Percentiles rank a stretch among this genome's conserved stretches.
Evolutionary conservation across 257 asterid genomes (phyloP).

Genomic region (Sherardia arvensis): DNA sequence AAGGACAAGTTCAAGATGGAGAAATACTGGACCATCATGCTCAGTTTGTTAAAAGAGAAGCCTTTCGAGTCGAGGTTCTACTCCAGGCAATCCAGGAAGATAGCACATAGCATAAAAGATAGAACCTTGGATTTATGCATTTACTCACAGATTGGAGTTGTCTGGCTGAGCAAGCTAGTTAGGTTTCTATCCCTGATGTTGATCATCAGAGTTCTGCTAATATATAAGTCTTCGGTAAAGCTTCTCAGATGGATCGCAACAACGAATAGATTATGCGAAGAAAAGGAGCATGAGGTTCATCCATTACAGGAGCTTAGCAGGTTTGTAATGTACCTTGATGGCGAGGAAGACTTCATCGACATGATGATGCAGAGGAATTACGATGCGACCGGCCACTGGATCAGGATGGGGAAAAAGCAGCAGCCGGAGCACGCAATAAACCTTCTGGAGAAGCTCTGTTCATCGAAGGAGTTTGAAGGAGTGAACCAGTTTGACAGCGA

Average conservation of each 20-base stretch:
- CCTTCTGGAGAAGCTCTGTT: slow-evolving; percentile 37
- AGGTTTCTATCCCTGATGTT: slow-evolving; percentile 36
- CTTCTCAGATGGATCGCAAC: slow-evolving; percentile 23
- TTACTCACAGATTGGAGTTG: slow-evolving; percentile 39
- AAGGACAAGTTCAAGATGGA: slow-evolving; percentile 30
- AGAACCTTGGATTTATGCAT: slow-evolving; percentile 35
- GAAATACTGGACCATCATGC: slow-evolving; percentile 46
- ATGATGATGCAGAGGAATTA: slow-evolving; percentile 43
- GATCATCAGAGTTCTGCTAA: slow-evolving; percentile 23
- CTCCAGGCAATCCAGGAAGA: slow-evolving; percentile 31
- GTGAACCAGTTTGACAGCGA: slow-evolving; percentile 45
- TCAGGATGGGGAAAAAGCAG: slow-evolving; percentile 43
- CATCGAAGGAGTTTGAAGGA: slow-evolving; percentile 44
- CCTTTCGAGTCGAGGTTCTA: slow-evolving; percentile 39
- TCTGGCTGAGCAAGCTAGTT: slow-evolving; percentile 50
- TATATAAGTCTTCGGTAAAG: slow-evolving; percentile 16
- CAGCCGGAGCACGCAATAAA: slow-evolving; percentile 46
- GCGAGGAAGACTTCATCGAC: slow-evolving; percentile 59
- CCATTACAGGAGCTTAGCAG: slow-evolving; percentile 38
- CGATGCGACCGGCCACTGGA: slow-evolving; percentile 49
- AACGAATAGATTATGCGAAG: slow-evolving; percentile 21
- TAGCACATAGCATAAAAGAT: slow-evolving; percentile 33
- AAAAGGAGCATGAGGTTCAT: slow-evolving; percentile 17
- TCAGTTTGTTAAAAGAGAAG: slow-evolving; percentile 38
- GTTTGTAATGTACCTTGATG: slow-evolving; percentile 66